These are phyloP conservation scores for Sordariomycetes sp. DNA, from an alignment of 2,329 filamentous ascomycete genomes.

Conservation along the genomic window DNA sequence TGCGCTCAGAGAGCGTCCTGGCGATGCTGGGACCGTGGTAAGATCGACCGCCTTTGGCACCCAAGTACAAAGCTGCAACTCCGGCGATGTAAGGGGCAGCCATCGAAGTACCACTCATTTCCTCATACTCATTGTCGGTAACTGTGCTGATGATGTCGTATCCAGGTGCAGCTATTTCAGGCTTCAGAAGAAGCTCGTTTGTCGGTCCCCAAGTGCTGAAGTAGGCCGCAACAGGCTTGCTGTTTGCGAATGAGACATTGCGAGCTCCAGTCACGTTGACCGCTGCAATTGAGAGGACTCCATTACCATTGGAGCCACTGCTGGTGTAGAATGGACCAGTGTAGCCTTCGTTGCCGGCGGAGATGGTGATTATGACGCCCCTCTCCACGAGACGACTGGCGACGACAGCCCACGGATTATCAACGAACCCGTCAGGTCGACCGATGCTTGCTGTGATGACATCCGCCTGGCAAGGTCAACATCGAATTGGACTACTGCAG, in stretches of 20 bases:
- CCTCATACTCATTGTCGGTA: conserved; percentile 29
- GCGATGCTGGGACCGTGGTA: conserved; percentile 24
- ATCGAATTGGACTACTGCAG: background rate
- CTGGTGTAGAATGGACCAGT: conserved; percentile 36
- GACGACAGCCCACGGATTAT: conserved; percentile 32
- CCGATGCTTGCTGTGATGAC: conserved; percentile 33
- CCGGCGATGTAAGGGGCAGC: conserved; percentile 44
- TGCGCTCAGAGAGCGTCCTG: conserved; percentile 20
- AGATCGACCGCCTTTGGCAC: conserved; percentile 28
- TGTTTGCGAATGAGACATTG: conserved; percentile 16
- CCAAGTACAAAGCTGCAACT: conserved; percentile 35
- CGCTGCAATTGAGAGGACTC: conserved; percentile 25
- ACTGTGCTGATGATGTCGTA: conserved; percentile 40
- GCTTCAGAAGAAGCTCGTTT: conserved; percentile 40
- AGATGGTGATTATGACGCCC: conserved; percentile 39
- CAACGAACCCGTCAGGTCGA: conserved; percentile 24
- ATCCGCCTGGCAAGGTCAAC: conserved; percentile 21
- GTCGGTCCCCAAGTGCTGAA: conserved; percentile 44
- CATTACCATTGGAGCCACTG: conserved; percentile 19
- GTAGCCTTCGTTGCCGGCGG: conserved; percentile 41
- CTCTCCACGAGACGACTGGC: conserved; percentile 29
- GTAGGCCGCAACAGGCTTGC: conserved; percentile 25
- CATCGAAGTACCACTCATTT: conserved; percentile 47
- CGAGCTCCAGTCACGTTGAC: conserved; percentile 33
- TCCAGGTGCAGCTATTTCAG: conserved; percentile 39